Percentiles rank a stretch among this genome's conserved stretches.
Conservation (phyloP, 352 stramenopile species). For the Globisporangium iwayamae region DNA sequence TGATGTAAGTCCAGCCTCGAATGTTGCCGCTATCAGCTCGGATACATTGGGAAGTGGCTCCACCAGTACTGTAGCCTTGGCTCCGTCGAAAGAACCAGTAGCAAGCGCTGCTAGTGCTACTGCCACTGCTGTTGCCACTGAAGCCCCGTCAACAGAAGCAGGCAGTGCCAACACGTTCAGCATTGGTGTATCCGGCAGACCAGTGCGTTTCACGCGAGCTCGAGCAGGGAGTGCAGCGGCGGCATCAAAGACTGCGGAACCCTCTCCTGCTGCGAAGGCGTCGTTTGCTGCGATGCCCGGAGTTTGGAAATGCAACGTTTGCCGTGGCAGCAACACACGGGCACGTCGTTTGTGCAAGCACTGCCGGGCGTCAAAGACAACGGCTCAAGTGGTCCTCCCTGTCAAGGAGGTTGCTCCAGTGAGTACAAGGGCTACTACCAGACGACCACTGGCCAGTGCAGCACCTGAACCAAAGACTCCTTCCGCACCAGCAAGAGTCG, state of each 20-base stretch:
- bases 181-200: constrained; percentile 6
- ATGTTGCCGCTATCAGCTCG: background rate
- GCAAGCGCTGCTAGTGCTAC: background rate
- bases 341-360: constrained; percentile 42
- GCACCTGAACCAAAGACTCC: constrained; percentile 4
- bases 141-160: background rate
- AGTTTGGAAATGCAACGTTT: constrained; percentile 53
- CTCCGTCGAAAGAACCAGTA: background rate
- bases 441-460: background rate
- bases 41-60: background rate
- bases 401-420: background rate
- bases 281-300: constrained; percentile 5
- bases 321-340: constrained; percentile 47
- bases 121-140: background rate
- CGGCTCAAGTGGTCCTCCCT: constrained; percentile 11
- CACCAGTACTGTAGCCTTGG: background rate
- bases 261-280: constrained; percentile 1
- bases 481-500: background rate
- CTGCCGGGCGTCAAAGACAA: constrained; percentile 31
- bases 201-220: background rate
- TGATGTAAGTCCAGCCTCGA: background rate
- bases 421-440: background rate
- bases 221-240: constrained; percentile 13
- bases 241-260: constrained; percentile 10
- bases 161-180: constrained; percentile 15